Evolutionary conservation across 257 asterid genomes (phyloP).

Genomic region (Coffea eugenioides): DNA sequence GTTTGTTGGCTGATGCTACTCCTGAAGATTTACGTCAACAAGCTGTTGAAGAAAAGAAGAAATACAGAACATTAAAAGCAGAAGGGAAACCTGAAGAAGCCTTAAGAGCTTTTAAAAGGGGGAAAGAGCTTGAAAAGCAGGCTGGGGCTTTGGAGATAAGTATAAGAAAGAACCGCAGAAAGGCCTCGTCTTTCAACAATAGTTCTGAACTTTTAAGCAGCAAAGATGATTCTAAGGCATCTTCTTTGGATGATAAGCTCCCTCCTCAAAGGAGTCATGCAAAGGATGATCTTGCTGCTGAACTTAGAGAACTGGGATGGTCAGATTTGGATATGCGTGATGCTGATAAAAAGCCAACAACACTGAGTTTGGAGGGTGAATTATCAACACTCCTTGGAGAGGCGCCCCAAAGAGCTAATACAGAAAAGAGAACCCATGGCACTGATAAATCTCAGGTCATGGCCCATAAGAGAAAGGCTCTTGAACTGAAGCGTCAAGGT

Average conservation of each 20-base stretch:
- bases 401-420: conserved; percentile 50
- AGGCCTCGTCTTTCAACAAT: conserved; percentile 48
- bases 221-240: conserved; percentile 37
- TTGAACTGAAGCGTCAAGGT: conserved; percentile 85
- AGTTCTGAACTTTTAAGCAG: conserved; percentile 37
- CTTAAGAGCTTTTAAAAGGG: conserved; percentile 73
- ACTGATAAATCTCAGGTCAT: conserved; percentile 64
- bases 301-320: conserved; percentile 94
- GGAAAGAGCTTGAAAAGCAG: conserved; percentile 93
- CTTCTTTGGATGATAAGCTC: conserved; percentile 37
- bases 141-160: conserved; percentile 81
- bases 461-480: conserved; percentile 85
- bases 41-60: conserved; percentile 78
- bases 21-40: conserved; percentile 88
- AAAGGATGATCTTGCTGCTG: conserved; percentile 74
- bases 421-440: conserved; percentile 40
- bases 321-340: conserved; percentile 75
- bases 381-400: conserved; percentile 69
- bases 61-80: conserved; percentile 64
- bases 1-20: conserved; percentile 47
- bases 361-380: conserved; percentile 75
- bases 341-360: conserved; percentile 54
- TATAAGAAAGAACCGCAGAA: conserved; percentile 70
- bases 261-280: conserved; percentile 43
- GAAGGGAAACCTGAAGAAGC: conserved; percentile 97